phyloP scores from a whole-genome alignment of 2,329 filamentous ascomycete genomes.

The Orbilia ellipsospora region DNA sequence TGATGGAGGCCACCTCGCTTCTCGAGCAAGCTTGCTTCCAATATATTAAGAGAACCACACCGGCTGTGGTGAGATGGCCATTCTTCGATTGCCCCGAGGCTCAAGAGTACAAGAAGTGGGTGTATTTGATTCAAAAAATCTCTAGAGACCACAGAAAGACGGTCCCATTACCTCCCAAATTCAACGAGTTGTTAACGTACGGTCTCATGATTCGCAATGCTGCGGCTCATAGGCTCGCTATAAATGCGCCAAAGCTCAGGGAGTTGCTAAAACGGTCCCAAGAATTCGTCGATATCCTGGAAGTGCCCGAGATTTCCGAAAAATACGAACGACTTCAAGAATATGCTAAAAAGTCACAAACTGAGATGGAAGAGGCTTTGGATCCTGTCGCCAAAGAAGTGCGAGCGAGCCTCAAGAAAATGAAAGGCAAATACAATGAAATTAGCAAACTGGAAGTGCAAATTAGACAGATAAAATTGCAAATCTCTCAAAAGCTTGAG shows the following conservation, averaged over 20 bases:
- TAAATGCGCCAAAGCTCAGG: constrained; percentile 41
- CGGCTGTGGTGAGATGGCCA: constrained; percentile 27
- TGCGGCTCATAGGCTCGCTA: constrained; percentile 45
- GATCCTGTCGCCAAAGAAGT: constrained; percentile 27
- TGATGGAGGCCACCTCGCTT: constrained; percentile 38
- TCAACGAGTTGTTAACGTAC: constrained; percentile 17
- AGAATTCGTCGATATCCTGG: constrained; percentile 27
- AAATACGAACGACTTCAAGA: constrained; percentile 36
- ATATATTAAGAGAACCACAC: constrained; percentile 23
- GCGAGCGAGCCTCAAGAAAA: constrained; percentile 12
- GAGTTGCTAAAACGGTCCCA: constrained; percentile 21
- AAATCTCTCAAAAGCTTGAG: constrained; percentile 4
- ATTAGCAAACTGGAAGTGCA: constrained; percentile 21
- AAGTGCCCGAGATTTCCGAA: constrained; percentile 14
- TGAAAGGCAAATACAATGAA: constrained; percentile 3
- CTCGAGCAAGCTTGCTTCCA: constrained; percentile 41
- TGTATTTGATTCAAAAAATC: constrained; percentile 32
- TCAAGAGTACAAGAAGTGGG: constrained; percentile 46
- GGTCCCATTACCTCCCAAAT: constrained; percentile 28
- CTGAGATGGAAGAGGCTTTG: constrained; percentile 26
- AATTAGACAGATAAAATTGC: constrained; percentile 15
- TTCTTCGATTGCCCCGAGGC: constrained; percentile 47
- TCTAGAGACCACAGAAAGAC: constrained; percentile 20
- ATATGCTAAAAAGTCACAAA: constrained; percentile 17
- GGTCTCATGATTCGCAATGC: constrained; percentile 48